Conservation (phyloP, 2,329 filamentous ascomycete genomes). For the Akanthomyces dipterigenus region DNA sequence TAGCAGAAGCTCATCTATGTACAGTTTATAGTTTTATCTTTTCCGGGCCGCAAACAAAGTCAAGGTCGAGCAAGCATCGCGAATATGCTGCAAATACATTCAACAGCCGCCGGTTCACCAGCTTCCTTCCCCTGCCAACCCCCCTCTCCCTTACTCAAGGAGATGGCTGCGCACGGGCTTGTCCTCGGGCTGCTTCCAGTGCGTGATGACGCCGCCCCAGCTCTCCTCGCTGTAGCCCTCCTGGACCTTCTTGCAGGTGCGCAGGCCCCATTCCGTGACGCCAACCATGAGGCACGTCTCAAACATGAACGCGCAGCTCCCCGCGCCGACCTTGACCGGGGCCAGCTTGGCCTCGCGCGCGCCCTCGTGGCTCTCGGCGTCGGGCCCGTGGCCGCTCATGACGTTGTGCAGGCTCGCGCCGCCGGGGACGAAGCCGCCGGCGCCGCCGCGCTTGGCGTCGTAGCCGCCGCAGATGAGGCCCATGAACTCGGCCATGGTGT, state of each 20-base stretch:
- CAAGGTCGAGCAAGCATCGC: neutral
- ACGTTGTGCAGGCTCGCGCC: conserved; percentile 62
- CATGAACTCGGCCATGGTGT: conserved; percentile 62
- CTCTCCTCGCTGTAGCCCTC: conserved; percentile 73
- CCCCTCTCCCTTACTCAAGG: conserved; percentile 8
- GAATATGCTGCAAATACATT: neutral
- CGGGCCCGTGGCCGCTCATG: conserved; percentile 62
- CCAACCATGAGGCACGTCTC: conserved; percentile 64
- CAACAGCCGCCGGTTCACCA: too few species aligned
- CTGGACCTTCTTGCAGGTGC: conserved; percentile 52
- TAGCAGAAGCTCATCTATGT: conserved; percentile 2
- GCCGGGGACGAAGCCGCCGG: conserved; percentile 49
- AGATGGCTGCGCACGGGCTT: conserved; percentile 22
- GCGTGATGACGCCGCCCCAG: conserved; percentile 63
- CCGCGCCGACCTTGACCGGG: conserved; percentile 51
- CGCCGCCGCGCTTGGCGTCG: conserved; percentile 52
- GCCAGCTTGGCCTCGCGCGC: conserved; percentile 48
- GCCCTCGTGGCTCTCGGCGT: conserved; percentile 49
- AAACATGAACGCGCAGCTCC: conserved; percentile 63
- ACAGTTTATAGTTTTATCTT: neutral
- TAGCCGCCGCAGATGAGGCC: conserved; percentile 52
- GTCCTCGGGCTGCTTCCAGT: conserved; percentile 46
- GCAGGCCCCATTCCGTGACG: conserved; percentile 62
- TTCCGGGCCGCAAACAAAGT: neutral
- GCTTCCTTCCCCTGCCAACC: neutral